A percentile compares a stretch with the other conserved stretches of the same genome.
Evolutionary conservation across 1,139 yeast species (phyloP).

Genomic region (Keqinozyma sinolaborantium): DNA sequence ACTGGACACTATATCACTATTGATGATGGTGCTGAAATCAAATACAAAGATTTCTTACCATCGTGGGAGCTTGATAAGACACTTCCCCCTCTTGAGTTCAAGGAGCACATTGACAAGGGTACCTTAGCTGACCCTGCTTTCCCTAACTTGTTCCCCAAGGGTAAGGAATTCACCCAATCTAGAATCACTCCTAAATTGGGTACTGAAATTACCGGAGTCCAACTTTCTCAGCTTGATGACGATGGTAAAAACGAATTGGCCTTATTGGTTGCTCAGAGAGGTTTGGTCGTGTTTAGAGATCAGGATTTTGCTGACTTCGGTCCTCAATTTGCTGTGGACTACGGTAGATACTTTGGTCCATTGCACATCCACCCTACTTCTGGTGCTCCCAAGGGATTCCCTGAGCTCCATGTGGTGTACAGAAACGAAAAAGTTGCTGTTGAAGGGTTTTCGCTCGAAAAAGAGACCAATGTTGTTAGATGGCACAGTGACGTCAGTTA

Average conservation of each 20-base stretch:
- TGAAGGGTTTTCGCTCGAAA: constrained; percentile 27
- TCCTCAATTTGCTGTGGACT: constrained; percentile 46
- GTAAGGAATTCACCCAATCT: constrained; percentile 21
- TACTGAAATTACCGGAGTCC: constrained; percentile 55
- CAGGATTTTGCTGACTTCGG: constrained; percentile 60
- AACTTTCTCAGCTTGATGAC: constrained; percentile 45
- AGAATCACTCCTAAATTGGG: constrained; percentile 62
- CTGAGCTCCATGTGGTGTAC: constrained; percentile 60
- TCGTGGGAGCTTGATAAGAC: constrained; percentile 48
- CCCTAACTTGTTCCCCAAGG: constrained; percentile 42
- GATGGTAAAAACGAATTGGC: constrained; percentile 62
- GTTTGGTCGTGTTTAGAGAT: constrained; percentile 61
- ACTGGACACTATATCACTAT: constrained; percentile 1
- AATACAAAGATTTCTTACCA: constrained; percentile 42
- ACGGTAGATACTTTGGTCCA: constrained; percentile 64
- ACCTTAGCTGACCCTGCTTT: constrained; percentile 50
- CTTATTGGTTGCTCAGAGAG: constrained; percentile 56
- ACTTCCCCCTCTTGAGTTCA: constrained; percentile 42
- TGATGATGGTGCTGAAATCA: constrained; percentile 14
- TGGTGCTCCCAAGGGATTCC: constrained; percentile 55
- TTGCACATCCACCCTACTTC: constrained; percentile 72
- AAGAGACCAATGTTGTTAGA: constrained; percentile 26
- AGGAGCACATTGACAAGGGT: constrained; percentile 51
- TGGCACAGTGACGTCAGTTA: constrained; percentile 74
- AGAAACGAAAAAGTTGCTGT: constrained; percentile 43